phyloP scores from a whole-genome alignment of 1,284 basidiomycete species.

The Prillingera fragicola region DNA sequence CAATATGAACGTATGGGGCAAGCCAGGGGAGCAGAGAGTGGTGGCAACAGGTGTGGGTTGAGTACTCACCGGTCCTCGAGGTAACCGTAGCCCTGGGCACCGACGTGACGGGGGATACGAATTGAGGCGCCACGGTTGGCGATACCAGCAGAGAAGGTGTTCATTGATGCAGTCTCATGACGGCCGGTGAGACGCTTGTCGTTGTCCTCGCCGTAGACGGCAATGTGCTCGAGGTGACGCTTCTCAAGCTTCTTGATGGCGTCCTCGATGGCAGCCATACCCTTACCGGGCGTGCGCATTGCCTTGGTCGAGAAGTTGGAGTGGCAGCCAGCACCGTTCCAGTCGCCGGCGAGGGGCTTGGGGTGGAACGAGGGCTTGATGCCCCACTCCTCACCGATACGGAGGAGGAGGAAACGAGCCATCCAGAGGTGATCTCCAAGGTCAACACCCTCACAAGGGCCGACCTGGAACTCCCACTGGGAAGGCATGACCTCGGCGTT shows the following conservation, averaged over 20 bases:
- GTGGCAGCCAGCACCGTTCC: conserved; percentile 99
- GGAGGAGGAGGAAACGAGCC: conserved; percentile 85
- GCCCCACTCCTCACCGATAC: conserved; percentile 97
- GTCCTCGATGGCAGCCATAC: conserved; percentile 87
- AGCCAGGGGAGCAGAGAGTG: neutral
- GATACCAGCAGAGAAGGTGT: conserved; percentile 86
- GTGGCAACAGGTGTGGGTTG: no score
- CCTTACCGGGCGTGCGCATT: conserved; percentile 82
- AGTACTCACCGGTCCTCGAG: conserved; percentile 65
- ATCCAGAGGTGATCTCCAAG: conserved; percentile 99
- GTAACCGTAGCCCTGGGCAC: conserved; percentile 88
- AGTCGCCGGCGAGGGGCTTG: conserved; percentile 94
- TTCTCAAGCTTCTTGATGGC: conserved; percentile 86
- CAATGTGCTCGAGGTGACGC: conserved; percentile 85
- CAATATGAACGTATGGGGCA: neutral
- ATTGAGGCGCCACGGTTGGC: conserved; percentile 94
- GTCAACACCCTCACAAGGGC: conserved; percentile 92
- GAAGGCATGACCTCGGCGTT: conserved; percentile 99
- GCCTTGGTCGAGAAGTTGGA: conserved; percentile 88
- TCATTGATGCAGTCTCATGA: conserved; percentile 96
- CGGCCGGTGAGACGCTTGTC: conserved; percentile 82
- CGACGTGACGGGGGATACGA: conserved; percentile 67
- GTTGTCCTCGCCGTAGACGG: conserved; percentile 95
- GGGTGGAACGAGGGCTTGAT: conserved; percentile 95
- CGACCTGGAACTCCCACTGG: conserved; percentile 99